phyloP scores from a whole-genome alignment of 2,329 filamentous ascomycete genomes.

The Ceratocystis eucalypticola region DNA sequence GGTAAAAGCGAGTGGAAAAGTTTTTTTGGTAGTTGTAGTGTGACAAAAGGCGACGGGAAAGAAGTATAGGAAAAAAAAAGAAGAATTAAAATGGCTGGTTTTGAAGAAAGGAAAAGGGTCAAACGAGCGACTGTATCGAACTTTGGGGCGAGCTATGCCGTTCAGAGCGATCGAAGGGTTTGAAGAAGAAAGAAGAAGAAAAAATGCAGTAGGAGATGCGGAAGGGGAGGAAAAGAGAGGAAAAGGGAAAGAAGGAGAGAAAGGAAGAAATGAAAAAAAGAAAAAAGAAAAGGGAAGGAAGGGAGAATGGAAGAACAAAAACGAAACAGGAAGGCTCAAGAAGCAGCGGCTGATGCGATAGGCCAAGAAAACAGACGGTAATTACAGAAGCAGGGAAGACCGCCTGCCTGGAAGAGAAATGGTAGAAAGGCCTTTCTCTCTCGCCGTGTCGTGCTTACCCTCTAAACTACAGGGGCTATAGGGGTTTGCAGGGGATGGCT shows the following conservation, averaged over 20 bases:
- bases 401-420: no score
- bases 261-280: background rate
- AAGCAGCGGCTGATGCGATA: background rate
- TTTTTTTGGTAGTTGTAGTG: background rate
- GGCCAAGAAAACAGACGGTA: background rate
- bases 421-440: no score
- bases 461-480: background rate
- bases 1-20: background rate
- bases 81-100: conserved; percentile 1
- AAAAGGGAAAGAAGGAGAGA: background rate
- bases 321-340: background rate
- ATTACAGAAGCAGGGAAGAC: background rate
- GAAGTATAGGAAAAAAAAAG: background rate
- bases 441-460: no score
- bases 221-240: background rate
- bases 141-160: background rate
- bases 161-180: background rate
- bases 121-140: conserved; percentile 17
- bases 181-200: conserved; percentile 3
- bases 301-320: background rate
- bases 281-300: background rate
- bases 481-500: background rate
- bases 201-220: background rate
- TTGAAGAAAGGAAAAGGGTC: background rate
- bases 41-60: background rate